A percentile compares a stretch with the other conserved stretches of the same genome.
phyloP scores from a whole-genome alignment of 1,139 yeast genomes.

The Candida gigantensis region DNA sequence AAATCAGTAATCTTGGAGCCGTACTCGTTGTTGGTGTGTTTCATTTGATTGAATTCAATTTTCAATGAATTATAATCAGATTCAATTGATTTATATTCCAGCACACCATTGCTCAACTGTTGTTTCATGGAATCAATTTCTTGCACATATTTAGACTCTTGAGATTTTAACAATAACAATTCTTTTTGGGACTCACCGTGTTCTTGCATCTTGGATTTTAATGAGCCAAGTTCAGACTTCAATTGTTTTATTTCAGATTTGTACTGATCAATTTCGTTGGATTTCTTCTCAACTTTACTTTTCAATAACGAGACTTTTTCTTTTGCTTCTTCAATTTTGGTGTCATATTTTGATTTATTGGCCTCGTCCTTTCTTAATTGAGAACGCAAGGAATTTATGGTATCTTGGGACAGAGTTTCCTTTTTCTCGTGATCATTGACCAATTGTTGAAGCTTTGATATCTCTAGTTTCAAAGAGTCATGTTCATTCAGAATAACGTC shows the following conservation, averaged over 20 bases:
- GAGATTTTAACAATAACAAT: conserved; percentile 7
- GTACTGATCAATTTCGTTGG: conserved; percentile 12
- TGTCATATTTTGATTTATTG: conserved; percentile 13
- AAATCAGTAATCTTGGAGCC: conserved; percentile 27
- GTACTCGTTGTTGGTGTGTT: conserved; percentile 27
- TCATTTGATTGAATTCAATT: conserved; percentile 37
- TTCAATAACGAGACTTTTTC: conserved; percentile 15
- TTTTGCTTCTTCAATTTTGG: conserved; percentile 16
- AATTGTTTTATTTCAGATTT: conserved; percentile 16
- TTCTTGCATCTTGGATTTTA: conserved; percentile 8
- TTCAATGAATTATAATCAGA: conserved; percentile 24
- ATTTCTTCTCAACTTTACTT: conserved; percentile 12
- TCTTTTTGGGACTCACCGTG: conserved; percentile 3
- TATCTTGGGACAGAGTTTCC: conserved; percentile 10
- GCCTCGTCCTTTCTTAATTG: conserved; percentile 17
- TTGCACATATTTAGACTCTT: conserved; percentile 7
- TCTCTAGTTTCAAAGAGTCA: conserved; percentile 12
- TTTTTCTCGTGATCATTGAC: conserved; percentile 10
- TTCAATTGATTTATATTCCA: conserved; percentile 17
- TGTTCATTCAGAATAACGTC: conserved; percentile 8
- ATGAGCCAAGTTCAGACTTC: conserved; percentile 12
- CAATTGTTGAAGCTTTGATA: conserved; percentile 10
- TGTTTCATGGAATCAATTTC: conserved; percentile 11
- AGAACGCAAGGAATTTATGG: conserved; percentile 13
- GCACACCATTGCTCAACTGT: conserved; percentile 5